A percentile compares a stretch with the other conserved stretches of the same genome.
Evolutionary conservation across 352 stramenopile genomes (phyloP).

Genomic region (Globisporangium carolinianum): DNA sequence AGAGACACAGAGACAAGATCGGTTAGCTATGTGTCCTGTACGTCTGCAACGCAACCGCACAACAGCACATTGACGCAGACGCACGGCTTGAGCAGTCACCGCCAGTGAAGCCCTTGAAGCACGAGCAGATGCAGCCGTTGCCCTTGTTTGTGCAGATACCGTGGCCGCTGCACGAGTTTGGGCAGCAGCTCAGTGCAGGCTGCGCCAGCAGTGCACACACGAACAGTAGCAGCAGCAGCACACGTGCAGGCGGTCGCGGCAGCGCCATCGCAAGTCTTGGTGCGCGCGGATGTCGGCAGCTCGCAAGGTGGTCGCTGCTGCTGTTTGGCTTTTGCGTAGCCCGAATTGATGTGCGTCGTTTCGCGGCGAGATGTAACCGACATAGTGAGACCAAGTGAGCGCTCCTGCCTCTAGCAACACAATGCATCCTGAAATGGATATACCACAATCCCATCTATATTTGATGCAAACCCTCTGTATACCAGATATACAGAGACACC

Average conservation of each 20-base stretch:
- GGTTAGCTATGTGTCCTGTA: no score
- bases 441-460: no score
- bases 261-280: background rate
- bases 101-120: constrained; percentile 81
- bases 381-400: no score
- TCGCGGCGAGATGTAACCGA: background rate
- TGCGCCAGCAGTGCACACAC: background rate
- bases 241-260: background rate
- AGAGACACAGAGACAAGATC: no score
- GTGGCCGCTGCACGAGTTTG: constrained; percentile 52
- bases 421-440: no score
- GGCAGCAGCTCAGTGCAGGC: constrained; percentile 32
- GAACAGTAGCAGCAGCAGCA: constrained; percentile 12
- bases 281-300: background rate
- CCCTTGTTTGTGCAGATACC: constrained; percentile 51
- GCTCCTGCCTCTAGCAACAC: no score
- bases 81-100: constrained; percentile 86
- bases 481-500: background rate
- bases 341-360: background rate
- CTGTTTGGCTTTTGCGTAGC: background rate
- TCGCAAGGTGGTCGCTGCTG: background rate
- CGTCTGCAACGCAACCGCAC: no score
- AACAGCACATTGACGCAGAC: background rate
- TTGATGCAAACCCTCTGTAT: no score
- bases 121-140: constrained; percentile 72